Percentiles rank a stretch among this genome's conserved stretches.
These are phyloP conservation scores for Pugionium dolabratum DNA, from an alignment of 345 rosid genomes.

Conservation along the genomic window DNA sequence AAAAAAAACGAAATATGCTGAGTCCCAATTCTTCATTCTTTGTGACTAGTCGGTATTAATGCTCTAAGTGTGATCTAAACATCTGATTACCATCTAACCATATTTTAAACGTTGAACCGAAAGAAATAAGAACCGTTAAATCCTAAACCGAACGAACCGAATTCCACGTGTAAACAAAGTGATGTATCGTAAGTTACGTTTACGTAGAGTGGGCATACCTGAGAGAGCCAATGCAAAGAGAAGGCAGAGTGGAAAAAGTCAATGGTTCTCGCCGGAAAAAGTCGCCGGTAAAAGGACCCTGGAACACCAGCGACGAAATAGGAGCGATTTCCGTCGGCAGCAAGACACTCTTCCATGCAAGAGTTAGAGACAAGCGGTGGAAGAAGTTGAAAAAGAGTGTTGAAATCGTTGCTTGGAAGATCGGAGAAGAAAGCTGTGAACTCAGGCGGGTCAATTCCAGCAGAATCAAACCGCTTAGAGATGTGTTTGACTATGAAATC, in stretches of 20 bases:
- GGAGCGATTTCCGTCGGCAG: slow-evolving; percentile 68
- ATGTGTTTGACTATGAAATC: slow-evolving; percentile 83
- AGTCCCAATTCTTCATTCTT: no score
- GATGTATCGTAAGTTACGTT: neutral
- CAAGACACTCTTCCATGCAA: slow-evolving; percentile 86
- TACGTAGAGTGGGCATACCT: slow-evolving; percentile 47
- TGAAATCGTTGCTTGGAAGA: slow-evolving; percentile 93
- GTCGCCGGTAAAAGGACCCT: slow-evolving; percentile 83
- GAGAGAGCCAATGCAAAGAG: slow-evolving; percentile 96
- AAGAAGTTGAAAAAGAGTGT: slow-evolving; percentile 87
- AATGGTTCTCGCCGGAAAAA: slow-evolving; percentile 77
- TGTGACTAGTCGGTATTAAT: neutral
- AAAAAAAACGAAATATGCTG: no score
- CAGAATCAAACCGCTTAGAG: slow-evolving; percentile 59
- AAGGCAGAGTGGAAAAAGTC: slow-evolving; percentile 89
- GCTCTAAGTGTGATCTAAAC: neutral
- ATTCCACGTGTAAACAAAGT: neutral
- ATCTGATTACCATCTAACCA: neutral
- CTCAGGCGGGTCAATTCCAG: slow-evolving; percentile 65
- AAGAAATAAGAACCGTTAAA: slow-evolving; percentile 5
- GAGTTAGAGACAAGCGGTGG: slow-evolving; percentile 63
- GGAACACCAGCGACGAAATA: slow-evolving; percentile 88
- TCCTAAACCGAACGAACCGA: neutral
- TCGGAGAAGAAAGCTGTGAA: slow-evolving; percentile 86
- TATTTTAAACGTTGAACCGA: neutral